Evolutionary conservation across 2,329 filamentous ascomycete genomes (phyloP).

Genomic region (Diplodia intermedia): DNA sequence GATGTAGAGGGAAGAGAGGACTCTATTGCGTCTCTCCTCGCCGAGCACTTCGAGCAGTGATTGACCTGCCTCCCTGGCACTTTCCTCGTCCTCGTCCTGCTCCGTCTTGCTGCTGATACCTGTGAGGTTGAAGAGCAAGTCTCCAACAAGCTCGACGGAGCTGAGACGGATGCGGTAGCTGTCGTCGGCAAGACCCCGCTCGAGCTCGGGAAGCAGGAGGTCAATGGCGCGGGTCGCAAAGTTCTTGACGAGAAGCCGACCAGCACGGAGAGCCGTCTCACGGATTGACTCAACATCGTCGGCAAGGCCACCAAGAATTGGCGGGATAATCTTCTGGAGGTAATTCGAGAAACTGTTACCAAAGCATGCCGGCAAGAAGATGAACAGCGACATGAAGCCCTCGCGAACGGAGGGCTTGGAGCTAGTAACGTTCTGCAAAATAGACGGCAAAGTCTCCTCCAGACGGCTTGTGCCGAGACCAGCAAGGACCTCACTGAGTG

Average conservation of each 20-base stretch:
- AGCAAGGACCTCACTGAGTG: constrained; percentile 93
- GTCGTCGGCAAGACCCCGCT: constrained; percentile 95
- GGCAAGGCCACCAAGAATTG: constrained; percentile 90
- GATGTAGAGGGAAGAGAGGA: constrained; percentile 95
- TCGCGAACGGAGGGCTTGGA: constrained; percentile 89
- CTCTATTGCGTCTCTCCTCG: constrained; percentile 95
- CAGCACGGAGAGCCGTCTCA: constrained; percentile 93
- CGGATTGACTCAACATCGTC: constrained; percentile 97
- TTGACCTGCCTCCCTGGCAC: constrained; percentile 83
- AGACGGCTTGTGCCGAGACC: constrained; percentile 90
- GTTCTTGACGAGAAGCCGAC: constrained; percentile 95
- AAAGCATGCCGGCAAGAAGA: constrained; percentile 98
- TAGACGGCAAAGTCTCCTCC: constrained; percentile 94
- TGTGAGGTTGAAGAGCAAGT: constrained; percentile 95
- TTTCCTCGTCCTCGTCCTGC: constrained; percentile 78
- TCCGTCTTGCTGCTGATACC: constrained; percentile 81
- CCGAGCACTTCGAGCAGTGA: constrained; percentile 95
- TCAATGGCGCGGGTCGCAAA: constrained; percentile 96
- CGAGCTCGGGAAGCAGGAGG: constrained; percentile 88
- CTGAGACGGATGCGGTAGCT: constrained; percentile 97
- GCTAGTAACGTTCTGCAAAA: constrained; percentile 93
- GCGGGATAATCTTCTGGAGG: constrained; percentile 91
- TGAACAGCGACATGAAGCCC: constrained; percentile 99
- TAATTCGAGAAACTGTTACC: constrained; percentile 98
- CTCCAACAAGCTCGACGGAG: constrained; percentile 95